Conservation (phyloP, 805 yeast genomes). For the Suhomyces pyralidae region DNA sequence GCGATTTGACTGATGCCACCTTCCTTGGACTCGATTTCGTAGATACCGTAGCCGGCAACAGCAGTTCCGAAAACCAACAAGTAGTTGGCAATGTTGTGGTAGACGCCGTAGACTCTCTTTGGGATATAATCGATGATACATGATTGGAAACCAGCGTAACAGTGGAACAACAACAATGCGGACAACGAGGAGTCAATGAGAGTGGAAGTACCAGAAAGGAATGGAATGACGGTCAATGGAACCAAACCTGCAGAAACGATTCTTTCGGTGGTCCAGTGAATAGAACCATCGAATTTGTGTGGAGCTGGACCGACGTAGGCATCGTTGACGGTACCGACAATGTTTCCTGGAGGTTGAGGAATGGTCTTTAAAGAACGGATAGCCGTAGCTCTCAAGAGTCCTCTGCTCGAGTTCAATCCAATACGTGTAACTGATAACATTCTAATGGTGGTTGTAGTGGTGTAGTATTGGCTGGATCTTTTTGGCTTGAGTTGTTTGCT, state of each 20-base stretch:
- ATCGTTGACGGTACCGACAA: slow-evolving; percentile 71
- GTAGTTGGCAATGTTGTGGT: slow-evolving; percentile 60
- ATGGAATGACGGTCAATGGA: slow-evolving; percentile 63
- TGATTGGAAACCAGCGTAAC: slow-evolving; percentile 68
- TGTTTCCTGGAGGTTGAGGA: slow-evolving; percentile 71
- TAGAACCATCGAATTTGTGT: slow-evolving; percentile 59
- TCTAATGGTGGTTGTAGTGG: slow-evolving; percentile 4
- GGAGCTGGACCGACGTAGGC: slow-evolving; percentile 62
- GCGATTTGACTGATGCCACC: slow-evolving; percentile 60
- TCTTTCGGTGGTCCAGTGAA: slow-evolving; percentile 74
- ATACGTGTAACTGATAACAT: slow-evolving; percentile 30
- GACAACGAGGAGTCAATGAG: slow-evolving; percentile 56
- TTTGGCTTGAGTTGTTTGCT: not conserved
- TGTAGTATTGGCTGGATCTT: not conserved
- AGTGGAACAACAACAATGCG: slow-evolving; percentile 57
- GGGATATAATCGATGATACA: slow-evolving; percentile 82
- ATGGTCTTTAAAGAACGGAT: slow-evolving; percentile 14
- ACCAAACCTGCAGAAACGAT: slow-evolving; percentile 56
- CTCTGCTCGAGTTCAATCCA: slow-evolving; percentile 19
- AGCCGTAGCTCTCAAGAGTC: slow-evolving; percentile 5
- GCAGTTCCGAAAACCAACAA: slow-evolving; percentile 61
- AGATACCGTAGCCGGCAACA: slow-evolving; percentile 67
- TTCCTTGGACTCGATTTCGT: slow-evolving; percentile 61
- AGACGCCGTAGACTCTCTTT: slow-evolving; percentile 63
- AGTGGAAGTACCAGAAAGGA: slow-evolving; percentile 51